Percentiles rank a stretch among this genome's conserved stretches.
Conservation (phyloP, 169 alveolate species). For the Eimeria acervulina region DNA sequence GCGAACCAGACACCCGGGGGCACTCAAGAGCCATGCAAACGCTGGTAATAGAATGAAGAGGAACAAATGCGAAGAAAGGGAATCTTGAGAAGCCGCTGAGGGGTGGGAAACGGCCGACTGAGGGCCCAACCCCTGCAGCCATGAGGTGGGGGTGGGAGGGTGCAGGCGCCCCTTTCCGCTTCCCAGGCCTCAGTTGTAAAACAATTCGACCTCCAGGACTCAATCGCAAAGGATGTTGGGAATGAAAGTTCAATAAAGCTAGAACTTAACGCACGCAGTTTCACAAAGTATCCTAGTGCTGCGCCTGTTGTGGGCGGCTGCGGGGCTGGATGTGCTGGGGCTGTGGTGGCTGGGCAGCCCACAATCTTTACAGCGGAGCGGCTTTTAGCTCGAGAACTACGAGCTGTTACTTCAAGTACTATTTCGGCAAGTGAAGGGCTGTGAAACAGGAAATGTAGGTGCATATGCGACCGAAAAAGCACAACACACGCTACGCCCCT, state of each 20-base stretch:
- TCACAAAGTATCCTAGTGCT: conserved; percentile 49
- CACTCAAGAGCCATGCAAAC: neutral
- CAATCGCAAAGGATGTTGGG: neutral
- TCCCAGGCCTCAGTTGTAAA: conserved; percentile 45
- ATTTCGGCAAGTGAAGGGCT: neutral
- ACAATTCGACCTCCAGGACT: neutral
- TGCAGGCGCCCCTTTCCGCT: conserved; percentile 53
- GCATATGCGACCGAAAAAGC: neutral
- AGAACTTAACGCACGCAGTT: neutral
- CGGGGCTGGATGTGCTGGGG: conserved; percentile 72
- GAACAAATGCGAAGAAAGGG: neutral
- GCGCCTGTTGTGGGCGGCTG: conserved; percentile 67
- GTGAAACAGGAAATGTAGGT: too few species aligned
- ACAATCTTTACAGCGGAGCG: neutral
- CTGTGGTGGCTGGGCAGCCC: conserved; percentile 58
- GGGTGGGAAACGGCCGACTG: conserved; percentile 26
- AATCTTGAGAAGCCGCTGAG: neutral
- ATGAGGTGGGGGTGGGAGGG: conserved; percentile 75
- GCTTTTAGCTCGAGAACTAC: neutral
- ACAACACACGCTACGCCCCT: neutral
- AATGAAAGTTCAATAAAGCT: neutral
- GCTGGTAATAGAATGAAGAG: neutral
- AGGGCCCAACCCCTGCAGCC: conserved; percentile 58
- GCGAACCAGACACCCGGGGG: neutral
- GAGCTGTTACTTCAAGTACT: neutral